phyloP scores from a whole-genome alignment of 192 early-diverging fungal genomes.

The Thoreauomyces humboldtii region DNA sequence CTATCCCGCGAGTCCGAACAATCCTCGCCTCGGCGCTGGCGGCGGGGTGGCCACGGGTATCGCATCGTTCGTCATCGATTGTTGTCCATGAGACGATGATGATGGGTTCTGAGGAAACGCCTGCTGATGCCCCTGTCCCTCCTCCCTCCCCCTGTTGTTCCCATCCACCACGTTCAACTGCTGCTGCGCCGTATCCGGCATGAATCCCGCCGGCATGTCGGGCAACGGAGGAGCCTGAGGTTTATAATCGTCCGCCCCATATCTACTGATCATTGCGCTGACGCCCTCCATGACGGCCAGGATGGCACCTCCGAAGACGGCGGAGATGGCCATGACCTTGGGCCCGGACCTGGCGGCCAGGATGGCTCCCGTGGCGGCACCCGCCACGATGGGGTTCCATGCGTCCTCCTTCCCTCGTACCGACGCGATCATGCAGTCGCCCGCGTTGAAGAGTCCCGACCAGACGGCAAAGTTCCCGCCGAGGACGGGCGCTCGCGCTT shows the following conservation, averaged over 20 bases:
- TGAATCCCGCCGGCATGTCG: slow-evolving; percentile 21
- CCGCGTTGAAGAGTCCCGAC: slow-evolving; percentile 97
- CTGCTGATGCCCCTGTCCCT: slow-evolving; percentile 8
- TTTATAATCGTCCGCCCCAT: slow-evolving; percentile 36
- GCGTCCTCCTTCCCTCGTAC: slow-evolving; percentile 98
- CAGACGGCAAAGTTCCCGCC: slow-evolving; percentile 99
- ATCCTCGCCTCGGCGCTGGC: slow-evolving; percentile 11
- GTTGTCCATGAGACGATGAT: background rate
- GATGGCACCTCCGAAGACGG: slow-evolving; percentile 87
- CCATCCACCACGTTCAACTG: slow-evolving; percentile 10
- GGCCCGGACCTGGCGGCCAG: slow-evolving; percentile 85
- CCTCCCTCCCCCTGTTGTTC: background rate
- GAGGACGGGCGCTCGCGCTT: slow-evolving; percentile 88
- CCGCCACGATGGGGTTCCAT: slow-evolving; percentile 94
- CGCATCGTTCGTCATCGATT: background rate
- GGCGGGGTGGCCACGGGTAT: background rate
- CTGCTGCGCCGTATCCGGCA: slow-evolving; percentile 23
- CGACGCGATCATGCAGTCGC: slow-evolving; percentile 92
- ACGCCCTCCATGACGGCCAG: slow-evolving; percentile 96
- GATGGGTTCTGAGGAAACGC: background rate
- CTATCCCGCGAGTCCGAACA: slow-evolving; percentile 22
- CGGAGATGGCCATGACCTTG: slow-evolving; percentile 78
- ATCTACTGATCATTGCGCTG: slow-evolving; percentile 72
- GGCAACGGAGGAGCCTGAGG: slow-evolving; percentile 29
- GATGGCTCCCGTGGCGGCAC: slow-evolving; percentile 92